Evolutionary conservation across 805 yeast species (phyloP).

Genomic region (Lachancea thermotolerans): DNA sequence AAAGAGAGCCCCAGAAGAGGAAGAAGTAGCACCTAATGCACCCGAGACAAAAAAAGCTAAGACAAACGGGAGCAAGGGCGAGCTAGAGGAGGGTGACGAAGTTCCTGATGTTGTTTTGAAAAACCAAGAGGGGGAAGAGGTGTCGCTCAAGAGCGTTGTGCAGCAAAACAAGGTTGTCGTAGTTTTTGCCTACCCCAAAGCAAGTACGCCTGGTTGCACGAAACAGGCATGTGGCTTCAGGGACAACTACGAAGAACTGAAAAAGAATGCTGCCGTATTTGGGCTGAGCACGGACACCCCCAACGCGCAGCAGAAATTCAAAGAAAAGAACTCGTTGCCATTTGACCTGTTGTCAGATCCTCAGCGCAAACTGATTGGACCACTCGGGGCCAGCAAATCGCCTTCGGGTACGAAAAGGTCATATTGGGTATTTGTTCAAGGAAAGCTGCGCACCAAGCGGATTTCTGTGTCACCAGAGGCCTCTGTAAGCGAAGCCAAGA

Average conservation of each 20-base stretch:
- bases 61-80: constrained; percentile 9
- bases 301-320: constrained; percentile 68
- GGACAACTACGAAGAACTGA: constrained; percentile 43
- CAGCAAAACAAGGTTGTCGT: constrained; percentile 41
- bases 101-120: constrained; percentile 58
- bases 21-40: constrained; percentile 7
- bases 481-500: constrained; percentile 54
- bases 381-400: constrained; percentile 75
- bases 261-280: constrained; percentile 44
- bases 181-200: constrained; percentile 79
- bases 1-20: constrained; percentile 7
- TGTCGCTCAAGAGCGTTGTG: constrained; percentile 41
- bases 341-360: constrained; percentile 78
- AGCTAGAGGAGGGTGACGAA: constrained; percentile 48
- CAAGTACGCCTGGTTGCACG: constrained; percentile 95
- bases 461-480: constrained; percentile 44
- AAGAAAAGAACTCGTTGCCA: constrained; percentile 63
- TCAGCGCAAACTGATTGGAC: constrained; percentile 54
- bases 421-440: constrained; percentile 86
- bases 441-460: constrained; percentile 44
- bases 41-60: constrained; percentile 23
- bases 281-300: constrained; percentile 85
- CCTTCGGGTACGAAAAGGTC: constrained; percentile 77
- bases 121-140: constrained; percentile 64
- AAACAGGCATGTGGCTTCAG: constrained; percentile 89